Evolutionary conservation across 768 basidiomycete species (phyloP), one percentile per base, ranked within the genome.

Genomic region (Trametes sanguinea): DNA sequence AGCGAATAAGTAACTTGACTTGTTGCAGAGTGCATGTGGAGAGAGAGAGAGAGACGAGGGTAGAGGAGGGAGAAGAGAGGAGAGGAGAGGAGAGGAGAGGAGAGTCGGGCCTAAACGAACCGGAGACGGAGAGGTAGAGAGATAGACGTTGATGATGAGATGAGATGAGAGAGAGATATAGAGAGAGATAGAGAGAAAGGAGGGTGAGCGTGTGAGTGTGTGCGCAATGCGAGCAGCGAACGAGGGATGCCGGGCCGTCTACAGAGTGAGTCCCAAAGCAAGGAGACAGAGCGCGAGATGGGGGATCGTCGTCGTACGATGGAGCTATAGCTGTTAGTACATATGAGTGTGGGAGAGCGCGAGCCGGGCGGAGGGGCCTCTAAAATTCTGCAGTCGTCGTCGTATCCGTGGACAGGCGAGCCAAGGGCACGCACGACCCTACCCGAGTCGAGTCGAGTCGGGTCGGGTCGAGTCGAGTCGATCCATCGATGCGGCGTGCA

Each of bases 241-340:
- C 17, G 27, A 52, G 51, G 44, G 22, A 53, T 56, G 59, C 37
- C 48, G 42, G 51, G 55, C 29, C 64, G 64, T 65, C 63, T 64
- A 64, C 63, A 64, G 63, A 60, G 63, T 64, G 35, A 60, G 63
- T 64, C 58, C 58, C 63, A 57, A 44, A 64, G 58, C 57, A 30
- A 53, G 48, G 60, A 51, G 52, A 40, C 32, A 32, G 43, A 53
- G 48, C 32, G 32, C 17, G 45, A 44, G 42, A 35, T 40, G 16
- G 47, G 35, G 11, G 35, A 27, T 11, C 13, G 45, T 29, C 44
- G 48, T 37, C 42, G 30, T 40, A 44, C 17, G 39, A 39, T 35
- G 40, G 46, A 50, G 48, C 33, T 52, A 42, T 6, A 54, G 55
- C 39, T 64, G 63, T 60, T 64, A 29, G 58, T 64, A 64, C 63